phyloP scores from a whole-genome alignment of 176 grass and related monocot genomes.

The Avena sativa region DNA sequence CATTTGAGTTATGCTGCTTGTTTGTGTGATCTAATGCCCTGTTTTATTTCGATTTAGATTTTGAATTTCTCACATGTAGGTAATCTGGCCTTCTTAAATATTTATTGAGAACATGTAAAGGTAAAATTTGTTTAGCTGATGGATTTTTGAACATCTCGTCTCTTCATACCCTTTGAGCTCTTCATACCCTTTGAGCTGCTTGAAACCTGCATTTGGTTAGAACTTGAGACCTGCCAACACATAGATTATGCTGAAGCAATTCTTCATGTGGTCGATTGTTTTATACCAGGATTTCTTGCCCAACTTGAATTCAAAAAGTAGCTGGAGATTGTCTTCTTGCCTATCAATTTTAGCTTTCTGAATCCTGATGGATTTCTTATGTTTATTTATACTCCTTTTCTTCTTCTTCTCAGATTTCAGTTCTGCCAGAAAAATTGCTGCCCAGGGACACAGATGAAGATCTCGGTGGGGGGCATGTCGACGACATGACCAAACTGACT shows the following conservation, averaged over 20 bases:
- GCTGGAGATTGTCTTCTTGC: not conserved
- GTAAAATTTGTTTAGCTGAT: constrained; percentile 1
- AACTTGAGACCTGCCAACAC: not conserved
- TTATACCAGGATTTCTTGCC: constrained; percentile 26
- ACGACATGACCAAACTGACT: constrained; percentile 98
- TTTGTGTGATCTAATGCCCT: constrained; percentile 25
- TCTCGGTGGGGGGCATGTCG: constrained; percentile 86
- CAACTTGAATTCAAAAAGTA: not conserved
- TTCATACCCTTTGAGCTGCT: not conserved
- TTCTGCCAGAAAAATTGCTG: constrained; percentile 66
- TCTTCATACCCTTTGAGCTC: not conserved
- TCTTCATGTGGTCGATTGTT: not conserved
- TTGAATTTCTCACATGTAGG: constrained; percentile 13
- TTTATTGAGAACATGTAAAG: not conserved
- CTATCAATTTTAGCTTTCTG: constrained; percentile 10
- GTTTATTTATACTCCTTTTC: not conserved
- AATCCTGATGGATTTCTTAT: constrained; percentile 11
- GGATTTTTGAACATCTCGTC: not conserved
- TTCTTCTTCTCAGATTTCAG: constrained; percentile 56
- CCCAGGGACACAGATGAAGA: constrained; percentile 94
- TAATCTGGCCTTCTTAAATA: not conserved
- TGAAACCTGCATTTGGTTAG: not conserved
- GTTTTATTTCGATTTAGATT: not conserved
- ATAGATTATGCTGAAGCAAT: not conserved
- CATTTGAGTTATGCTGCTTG: constrained; percentile 15